Conservation (phyloP, 2,329 filamentous ascomycete genomes). For the Penicillium sp. region DNA sequence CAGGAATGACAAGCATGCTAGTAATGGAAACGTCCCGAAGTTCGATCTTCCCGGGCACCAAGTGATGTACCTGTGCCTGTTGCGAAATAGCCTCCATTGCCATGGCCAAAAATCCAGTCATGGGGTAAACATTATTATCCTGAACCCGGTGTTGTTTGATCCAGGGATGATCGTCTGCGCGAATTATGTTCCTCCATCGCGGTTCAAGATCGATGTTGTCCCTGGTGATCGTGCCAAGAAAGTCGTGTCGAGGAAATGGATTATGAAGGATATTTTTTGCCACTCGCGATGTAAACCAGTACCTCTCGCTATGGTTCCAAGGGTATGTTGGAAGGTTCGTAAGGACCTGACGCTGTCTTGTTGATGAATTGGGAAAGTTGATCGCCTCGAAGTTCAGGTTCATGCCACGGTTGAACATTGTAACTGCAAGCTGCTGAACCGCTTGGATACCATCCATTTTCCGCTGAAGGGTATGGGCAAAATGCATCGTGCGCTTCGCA, state of each 20-base stretch:
- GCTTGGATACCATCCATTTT: slow-evolving; percentile 16
- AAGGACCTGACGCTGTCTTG: slow-evolving; percentile 14
- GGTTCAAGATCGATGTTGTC: slow-evolving; percentile 24
- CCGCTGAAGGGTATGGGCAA: slow-evolving; percentile 18
- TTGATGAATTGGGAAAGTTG: slow-evolving; percentile 17
- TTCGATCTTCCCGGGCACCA: slow-evolving; percentile 18
- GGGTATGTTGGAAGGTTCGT: slow-evolving; percentile 24
- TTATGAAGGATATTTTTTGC: slow-evolving; percentile 16
- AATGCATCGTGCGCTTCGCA: slow-evolving; percentile 12
- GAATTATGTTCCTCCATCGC: slow-evolving; percentile 24
- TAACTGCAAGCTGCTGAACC: slow-evolving; percentile 17
- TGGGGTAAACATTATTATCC: slow-evolving; percentile 22
- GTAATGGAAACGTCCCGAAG: slow-evolving; percentile 23
- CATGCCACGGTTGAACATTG: slow-evolving; percentile 19
- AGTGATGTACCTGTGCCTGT: slow-evolving; percentile 20
- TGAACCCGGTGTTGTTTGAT: slow-evolving; percentile 23
- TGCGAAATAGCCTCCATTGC: slow-evolving; percentile 25
- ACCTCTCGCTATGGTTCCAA: slow-evolving; percentile 23
- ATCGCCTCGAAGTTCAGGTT: slow-evolving; percentile 20
- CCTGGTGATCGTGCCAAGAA: slow-evolving; percentile 17
- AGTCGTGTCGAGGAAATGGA: slow-evolving; percentile 18
- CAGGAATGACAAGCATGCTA: slow-evolving; percentile 20
- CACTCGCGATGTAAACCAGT: slow-evolving; percentile 21
- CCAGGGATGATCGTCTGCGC: slow-evolving; percentile 25
- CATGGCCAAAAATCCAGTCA: slow-evolving; percentile 26